A percentile compares a stretch with the other conserved stretches of the same genome.
These are phyloP conservation scores for Magnolia sinica DNA, from an alignment of 164 flowering plant species.

Conservation along the genomic window DNA sequence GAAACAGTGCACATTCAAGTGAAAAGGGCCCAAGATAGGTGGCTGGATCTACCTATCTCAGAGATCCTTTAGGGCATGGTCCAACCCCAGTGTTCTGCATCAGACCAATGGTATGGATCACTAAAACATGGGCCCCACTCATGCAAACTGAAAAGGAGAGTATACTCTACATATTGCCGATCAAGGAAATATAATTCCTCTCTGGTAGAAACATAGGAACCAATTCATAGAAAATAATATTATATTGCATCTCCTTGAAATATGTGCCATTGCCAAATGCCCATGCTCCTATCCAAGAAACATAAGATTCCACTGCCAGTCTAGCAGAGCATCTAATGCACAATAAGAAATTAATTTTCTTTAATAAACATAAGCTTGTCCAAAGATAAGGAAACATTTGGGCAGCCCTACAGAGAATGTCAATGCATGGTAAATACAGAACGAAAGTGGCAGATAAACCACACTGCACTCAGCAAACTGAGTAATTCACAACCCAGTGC, in stretches of 20 bases:
- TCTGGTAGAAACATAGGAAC: background rate
- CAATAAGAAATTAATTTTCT: constrained; percentile 9
- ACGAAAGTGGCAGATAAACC: background rate
- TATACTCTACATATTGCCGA: background rate
- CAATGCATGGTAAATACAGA: background rate
- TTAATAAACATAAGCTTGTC: constrained; percentile 34
- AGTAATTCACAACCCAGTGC: background rate
- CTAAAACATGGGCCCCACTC: background rate
- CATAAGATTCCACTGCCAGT: background rate
- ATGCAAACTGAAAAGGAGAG: too few species aligned
- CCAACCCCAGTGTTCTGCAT: background rate
- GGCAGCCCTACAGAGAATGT: constrained; percentile 9
- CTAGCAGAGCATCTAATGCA: background rate
- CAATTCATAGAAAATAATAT: background rate
- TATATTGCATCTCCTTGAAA: background rate
- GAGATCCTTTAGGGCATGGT: too few species aligned
- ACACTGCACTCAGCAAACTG: background rate
- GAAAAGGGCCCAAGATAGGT: too few species aligned
- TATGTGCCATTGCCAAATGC: background rate
- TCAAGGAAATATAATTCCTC: background rate
- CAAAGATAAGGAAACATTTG: constrained; percentile 30
- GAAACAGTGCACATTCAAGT: too few species aligned
- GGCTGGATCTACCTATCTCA: too few species aligned
- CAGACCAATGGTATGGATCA: background rate
- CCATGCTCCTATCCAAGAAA: background rate